Evolutionary conservation across 331 rosid genomes (phyloP).

Genomic region (Telfairia occidentalis): DNA sequence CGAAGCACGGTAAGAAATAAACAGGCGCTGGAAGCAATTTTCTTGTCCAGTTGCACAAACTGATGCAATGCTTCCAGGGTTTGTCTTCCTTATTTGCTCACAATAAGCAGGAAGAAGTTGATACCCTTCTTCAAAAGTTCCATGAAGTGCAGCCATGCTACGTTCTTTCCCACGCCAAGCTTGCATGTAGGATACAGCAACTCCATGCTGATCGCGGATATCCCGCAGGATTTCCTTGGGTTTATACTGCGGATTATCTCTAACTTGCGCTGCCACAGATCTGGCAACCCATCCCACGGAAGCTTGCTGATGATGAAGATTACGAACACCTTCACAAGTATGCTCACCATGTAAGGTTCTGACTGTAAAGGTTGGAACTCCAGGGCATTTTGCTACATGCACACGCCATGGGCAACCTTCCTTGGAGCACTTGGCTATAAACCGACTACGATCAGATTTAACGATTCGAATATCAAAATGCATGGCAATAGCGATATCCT

Average conservation of each 20-base stretch:
- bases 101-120: constrained; percentile 86
- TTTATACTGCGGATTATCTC: constrained; percentile 88
- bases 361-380: constrained; percentile 80
- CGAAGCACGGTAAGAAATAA: constrained; percentile 73
- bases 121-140: constrained; percentile 94
- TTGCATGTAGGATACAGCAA: constrained; percentile 98
- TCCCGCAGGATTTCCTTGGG: constrained; percentile 89
- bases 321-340: constrained; percentile 91
- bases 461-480: constrained; percentile 96
- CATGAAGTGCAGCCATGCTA: constrained; percentile 99
- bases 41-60: constrained; percentile 87
- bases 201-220: constrained; percentile 95
- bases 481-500: constrained; percentile 85
- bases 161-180: constrained; percentile 99
- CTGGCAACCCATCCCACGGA: constrained; percentile 99
- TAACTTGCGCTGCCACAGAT: constrained; percentile 78
- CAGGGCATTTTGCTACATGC: constrained; percentile 92
- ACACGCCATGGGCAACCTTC: constrained; percentile 99
- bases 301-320: constrained; percentile 98
- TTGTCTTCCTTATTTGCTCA: constrained; percentile 76
- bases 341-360: constrained; percentile 85
- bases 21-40: constrained; percentile 74
- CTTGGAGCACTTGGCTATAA: constrained; percentile 95
- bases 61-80: constrained; percentile 91
- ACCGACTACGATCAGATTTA: constrained; percentile 92